Conservation (phyloP, 805 yeast species). For the Hanseniaspora singularis region DNA sequence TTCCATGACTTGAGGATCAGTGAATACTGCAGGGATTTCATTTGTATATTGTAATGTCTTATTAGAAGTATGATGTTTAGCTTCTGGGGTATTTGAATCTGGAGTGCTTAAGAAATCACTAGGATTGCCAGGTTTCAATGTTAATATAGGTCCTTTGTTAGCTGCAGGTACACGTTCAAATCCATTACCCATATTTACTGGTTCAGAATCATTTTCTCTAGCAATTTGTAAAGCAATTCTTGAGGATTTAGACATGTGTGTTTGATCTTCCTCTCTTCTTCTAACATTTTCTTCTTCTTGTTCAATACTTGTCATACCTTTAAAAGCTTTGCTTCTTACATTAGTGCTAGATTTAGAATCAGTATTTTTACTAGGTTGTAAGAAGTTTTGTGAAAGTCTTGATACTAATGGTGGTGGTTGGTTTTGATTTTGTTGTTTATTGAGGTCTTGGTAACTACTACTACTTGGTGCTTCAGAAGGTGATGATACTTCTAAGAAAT, state of each 20-base stretch:
- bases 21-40: slow-evolving; percentile 70
- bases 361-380: slow-evolving; percentile 5
- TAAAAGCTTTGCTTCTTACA: slow-evolving; percentile 1
- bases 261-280: slow-evolving; percentile 17
- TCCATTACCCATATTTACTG: slow-evolving; percentile 69
- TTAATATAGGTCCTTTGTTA: slow-evolving; percentile 22
- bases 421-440: slow-evolving; percentile 18
- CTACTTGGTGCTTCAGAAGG: slow-evolving; percentile 23
- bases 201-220: slow-evolving; percentile 29
- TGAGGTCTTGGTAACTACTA: not conserved
- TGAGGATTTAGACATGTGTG: slow-evolving; percentile 39
- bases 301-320: slow-evolving; percentile 11
- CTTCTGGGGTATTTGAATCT: slow-evolving; percentile 17
- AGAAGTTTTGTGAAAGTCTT: slow-evolving; percentile 9
- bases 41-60: slow-evolving; percentile 49
- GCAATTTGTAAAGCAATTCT: slow-evolving; percentile 39
- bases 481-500: slow-evolving; percentile 62
- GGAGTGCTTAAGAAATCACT: slow-evolving; percentile 5
- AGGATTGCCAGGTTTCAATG: slow-evolving; percentile 15
- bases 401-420: slow-evolving; percentile 15
- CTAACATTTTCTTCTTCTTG: slow-evolving; percentile 15
- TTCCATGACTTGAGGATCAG: slow-evolving; percentile 79
- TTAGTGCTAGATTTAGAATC: slow-evolving; percentile 5
- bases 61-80: too few relatives aligned
- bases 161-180: slow-evolving; percentile 65